Evolutionary conservation across 2,329 filamentous ascomycete species (phyloP), one percentile per base, ranked within the genome.

Genomic region (Colletotrichum sidae): DNA sequence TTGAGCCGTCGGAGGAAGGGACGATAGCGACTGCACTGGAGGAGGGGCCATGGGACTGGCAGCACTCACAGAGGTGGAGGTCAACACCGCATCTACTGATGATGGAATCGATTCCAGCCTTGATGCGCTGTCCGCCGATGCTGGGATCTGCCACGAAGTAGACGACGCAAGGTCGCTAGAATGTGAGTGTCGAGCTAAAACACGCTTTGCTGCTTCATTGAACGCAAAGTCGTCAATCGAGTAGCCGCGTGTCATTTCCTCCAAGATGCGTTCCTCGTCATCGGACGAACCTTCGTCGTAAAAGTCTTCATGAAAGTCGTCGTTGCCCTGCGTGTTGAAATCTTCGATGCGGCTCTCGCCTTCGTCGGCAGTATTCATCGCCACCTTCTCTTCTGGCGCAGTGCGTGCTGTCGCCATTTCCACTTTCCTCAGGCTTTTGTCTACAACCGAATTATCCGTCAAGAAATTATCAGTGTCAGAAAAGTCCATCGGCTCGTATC

Each of bases 211-310:
- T 42, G 45, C 53, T 15, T 59, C 45, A 12, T 53, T 53, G 41
- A 60, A 57, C 7, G 57, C 49, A 49, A 96, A 96, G 61, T 94
- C 91, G 60, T 95, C 92, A 72, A 96, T 89, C 59, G 90, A 87
- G 76, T 94, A 95, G 57, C 92, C 93, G 69, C 87, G 88, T 0
- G 92, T 94, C 86, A 98, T 93, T 75, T 97, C 93, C 67, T 97
- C 95, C 53, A 97, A 78, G 57, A 94, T 85, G 39, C 90, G 85
- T 73, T 94, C 92, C 73, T 94, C 92, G 60, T 94, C 90, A 3
- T 88, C 88, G 0, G 87, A 88, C 37, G 88, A 88, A 65, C 86
- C 83, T 9, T 86, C 89, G 17, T 89, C 84, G 69, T 91, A 90
- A 64, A 88, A 87, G 55, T 88, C 88, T 44, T 65, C 68, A n/a